These are phyloP conservation scores for Dendrobium officinale DNA, from an alignment of 106 monocot genomes.

Conservation along the genomic window DNA sequence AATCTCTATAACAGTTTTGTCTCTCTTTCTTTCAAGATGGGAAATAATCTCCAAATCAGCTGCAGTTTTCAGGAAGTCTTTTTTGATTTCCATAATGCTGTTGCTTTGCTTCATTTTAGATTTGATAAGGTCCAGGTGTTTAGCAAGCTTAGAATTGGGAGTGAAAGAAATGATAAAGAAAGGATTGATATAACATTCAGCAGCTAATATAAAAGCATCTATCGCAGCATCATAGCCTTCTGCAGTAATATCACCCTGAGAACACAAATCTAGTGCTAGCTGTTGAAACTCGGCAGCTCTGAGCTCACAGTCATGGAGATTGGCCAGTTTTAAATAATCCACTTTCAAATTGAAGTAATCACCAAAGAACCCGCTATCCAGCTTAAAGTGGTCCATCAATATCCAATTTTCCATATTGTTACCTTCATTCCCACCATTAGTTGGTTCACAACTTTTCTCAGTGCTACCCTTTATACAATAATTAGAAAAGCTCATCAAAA, in stretches of 20 bases:
- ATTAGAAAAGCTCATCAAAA: slow-evolving; percentile 36
- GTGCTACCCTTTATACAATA: slow-evolving; percentile 13
- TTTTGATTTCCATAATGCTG: slow-evolving; percentile 29
- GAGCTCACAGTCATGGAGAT: slow-evolving; percentile 60
- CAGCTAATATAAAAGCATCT: slow-evolving; percentile 88
- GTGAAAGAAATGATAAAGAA: slow-evolving; percentile 69
- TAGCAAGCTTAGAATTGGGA: slow-evolving; percentile 31
- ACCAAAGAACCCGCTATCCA: slow-evolving; percentile 36
- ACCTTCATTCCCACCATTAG: slow-evolving; percentile 12
- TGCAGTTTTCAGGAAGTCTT: slow-evolving; percentile 25
- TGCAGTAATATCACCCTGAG: slow-evolving; percentile 35
- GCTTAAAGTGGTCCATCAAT: slow-evolving; percentile 22
- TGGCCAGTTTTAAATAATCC: slow-evolving; percentile 77
- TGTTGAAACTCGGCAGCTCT: slow-evolving; percentile 72
- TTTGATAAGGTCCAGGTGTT: slow-evolving; percentile 24
- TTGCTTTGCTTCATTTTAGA: slow-evolving; percentile 25
- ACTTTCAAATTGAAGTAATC: slow-evolving; percentile 66
- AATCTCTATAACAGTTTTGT: slow-evolving; percentile 74
- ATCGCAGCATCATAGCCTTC: slow-evolving; percentile 86
- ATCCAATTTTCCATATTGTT: slow-evolving; percentile 15
- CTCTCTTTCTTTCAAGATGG: slow-evolving; percentile 74
- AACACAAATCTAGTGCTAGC: slow-evolving; percentile 64
- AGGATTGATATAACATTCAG: slow-evolving; percentile 94
- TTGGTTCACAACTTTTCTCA: slow-evolving; percentile 11
- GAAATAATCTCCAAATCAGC: slow-evolving; percentile 33